phyloP scores from a whole-genome alignment of 306 rosid species.

The Glycyrrhiza uralensis region DNA sequence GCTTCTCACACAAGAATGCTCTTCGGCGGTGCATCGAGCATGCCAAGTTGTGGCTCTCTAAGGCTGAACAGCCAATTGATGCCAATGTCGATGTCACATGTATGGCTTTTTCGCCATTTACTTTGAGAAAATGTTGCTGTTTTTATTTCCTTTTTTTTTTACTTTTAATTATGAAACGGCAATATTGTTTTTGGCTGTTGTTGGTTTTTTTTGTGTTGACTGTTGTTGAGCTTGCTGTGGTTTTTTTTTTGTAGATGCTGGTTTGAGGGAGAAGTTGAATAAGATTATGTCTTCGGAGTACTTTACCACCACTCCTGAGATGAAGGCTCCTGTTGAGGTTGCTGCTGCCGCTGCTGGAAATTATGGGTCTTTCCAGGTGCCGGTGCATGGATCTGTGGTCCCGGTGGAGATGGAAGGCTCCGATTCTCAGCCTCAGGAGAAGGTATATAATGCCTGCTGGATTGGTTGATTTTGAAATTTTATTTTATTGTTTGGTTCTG shows the following conservation, averaged over 20 bases:
- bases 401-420: conserved; percentile 56
- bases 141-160: neutral
- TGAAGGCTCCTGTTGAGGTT: conserved; percentile 83
- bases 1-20: conserved; percentile 82
- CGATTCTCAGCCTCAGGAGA: conserved; percentile 49
- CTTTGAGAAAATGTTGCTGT: neutral
- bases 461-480: neutral
- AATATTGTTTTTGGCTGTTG: too few relatives aligned
- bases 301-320: conserved; percentile 81
- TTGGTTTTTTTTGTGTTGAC: neutral
- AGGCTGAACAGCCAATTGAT: conserved; percentile 65
- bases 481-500: neutral
- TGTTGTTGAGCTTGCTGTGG: neutral
- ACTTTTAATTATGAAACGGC: too few relatives aligned
- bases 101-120: conserved; percentile 33
- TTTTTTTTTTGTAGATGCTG: conserved; percentile 49
- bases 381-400: conserved; percentile 36
- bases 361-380: conserved; percentile 70
- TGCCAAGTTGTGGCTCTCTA: conserved; percentile 80
- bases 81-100: conserved; percentile 66
- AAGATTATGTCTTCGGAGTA: conserved; percentile 92
- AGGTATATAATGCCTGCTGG: conserved; percentile 49
- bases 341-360: conserved; percentile 83
- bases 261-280: conserved; percentile 75
- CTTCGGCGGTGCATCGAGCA: conserved; percentile 77